These are phyloP conservation scores for Glycine latifolia DNA, from an alignment of 306 rosid species.

Conservation along the genomic window DNA sequence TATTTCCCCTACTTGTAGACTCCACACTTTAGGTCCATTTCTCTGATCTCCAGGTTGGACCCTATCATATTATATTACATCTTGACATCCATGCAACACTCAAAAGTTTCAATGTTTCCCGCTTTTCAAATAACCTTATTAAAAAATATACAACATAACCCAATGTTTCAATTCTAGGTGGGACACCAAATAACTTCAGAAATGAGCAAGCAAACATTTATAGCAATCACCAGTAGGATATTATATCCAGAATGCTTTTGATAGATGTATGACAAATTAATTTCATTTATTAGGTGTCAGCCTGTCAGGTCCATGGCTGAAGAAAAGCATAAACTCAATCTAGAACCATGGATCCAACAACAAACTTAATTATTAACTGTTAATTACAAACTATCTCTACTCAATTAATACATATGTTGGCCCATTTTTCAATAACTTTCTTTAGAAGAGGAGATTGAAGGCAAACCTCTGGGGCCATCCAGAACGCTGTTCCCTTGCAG, in stretches of 20 bases:
- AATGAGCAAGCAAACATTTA: slow-evolving; percentile 34
- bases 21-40: background rate
- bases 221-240: background rate
- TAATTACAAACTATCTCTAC: background rate
- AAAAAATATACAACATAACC: background rate
- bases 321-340: slow-evolving; percentile 33
- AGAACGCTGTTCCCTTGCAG: slow-evolving; percentile 88
- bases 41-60: background rate
- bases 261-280: slow-evolving; percentile 4
- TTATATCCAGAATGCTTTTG: background rate
- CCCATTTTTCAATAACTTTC: slow-evolving; percentile 8
- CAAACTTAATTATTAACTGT: slow-evolving; percentile 10
- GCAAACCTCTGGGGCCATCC: slow-evolving; percentile 99
- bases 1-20: background rate
- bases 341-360: slow-evolving; percentile 16
- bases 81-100: slow-evolving; percentile 15
- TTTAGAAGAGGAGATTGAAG: slow-evolving; percentile 43
- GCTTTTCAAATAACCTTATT: background rate
- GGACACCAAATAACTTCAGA: slow-evolving; percentile 20
- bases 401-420: slow-evolving; percentile 24
- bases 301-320: slow-evolving; percentile 18
- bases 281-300: slow-evolving; percentile 5
- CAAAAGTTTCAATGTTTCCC: slow-evolving; percentile 16
- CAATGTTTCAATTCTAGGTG: background rate
- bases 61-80: background rate